Percentiles rank a stretch among this genome's conserved stretches.
phyloP scores from a whole-genome alignment of 495 filamentous ascomycete species.

The Aspergillus mulundensis region DNA sequence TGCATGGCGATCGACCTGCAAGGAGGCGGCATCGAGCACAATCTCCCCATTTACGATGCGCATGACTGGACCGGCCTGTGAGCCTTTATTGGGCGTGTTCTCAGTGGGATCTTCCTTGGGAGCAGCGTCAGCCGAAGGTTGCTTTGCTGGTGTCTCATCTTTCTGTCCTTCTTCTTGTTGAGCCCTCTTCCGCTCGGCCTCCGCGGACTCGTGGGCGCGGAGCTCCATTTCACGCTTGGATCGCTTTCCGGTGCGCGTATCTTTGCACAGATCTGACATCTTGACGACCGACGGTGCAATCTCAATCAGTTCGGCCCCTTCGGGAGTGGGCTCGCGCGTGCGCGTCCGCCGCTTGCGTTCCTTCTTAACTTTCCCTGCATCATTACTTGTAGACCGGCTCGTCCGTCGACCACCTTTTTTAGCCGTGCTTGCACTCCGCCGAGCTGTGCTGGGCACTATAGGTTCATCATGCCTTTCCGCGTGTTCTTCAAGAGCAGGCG shows the following conservation, averaged over 20 bases:
- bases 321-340: slow-evolving; percentile 61
- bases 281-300: slow-evolving; percentile 67
- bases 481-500: slow-evolving; percentile 17
- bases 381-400: slow-evolving; percentile 22
- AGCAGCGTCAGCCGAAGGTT: slow-evolving; percentile 25
- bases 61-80: slow-evolving; percentile 51
- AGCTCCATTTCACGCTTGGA: slow-evolving; percentile 66
- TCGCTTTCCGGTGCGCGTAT: slow-evolving; percentile 71
- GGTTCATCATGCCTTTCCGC: slow-evolving; percentile 18
- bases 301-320: slow-evolving; percentile 67
- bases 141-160: slow-evolving; percentile 27
- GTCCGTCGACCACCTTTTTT: slow-evolving; percentile 28
- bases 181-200: slow-evolving; percentile 44
- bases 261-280: slow-evolving; percentile 79
- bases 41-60: slow-evolving; percentile 81
- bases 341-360: slow-evolving; percentile 32
- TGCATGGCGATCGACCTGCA: slow-evolving; percentile 76
- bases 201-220: slow-evolving; percentile 49
- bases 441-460: slow-evolving; percentile 8
- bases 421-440: slow-evolving; percentile 11
- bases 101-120: slow-evolving; percentile 14
- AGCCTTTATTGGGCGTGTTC: slow-evolving; percentile 19
- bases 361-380: slow-evolving; percentile 20
- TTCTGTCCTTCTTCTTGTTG: slow-evolving; percentile 31
- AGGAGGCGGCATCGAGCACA: slow-evolving; percentile 69